A percentile compares a stretch with the other conserved stretches of the same genome.
These are phyloP conservation scores for Diddensiella transvaalensis DNA, from an alignment of 805 yeast genomes.

Conservation along the genomic window DNA sequence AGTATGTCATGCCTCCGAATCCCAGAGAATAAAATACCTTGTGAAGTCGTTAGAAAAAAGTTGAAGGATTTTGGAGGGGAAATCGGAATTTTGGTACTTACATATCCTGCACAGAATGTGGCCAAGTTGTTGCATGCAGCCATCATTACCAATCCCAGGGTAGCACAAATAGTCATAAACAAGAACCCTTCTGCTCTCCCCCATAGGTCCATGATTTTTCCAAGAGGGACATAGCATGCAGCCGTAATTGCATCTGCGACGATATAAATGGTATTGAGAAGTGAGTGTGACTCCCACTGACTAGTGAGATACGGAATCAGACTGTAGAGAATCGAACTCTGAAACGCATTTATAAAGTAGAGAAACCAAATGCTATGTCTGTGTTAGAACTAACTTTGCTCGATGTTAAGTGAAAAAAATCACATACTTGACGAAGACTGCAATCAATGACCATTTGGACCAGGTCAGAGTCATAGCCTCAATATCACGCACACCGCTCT, in stretches of 20 bases:
- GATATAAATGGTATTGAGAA: constrained; percentile 31
- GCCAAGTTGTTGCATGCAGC: constrained; percentile 52
- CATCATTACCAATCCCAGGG: constrained; percentile 54
- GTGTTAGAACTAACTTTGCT: background rate
- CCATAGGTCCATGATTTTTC: constrained; percentile 53
- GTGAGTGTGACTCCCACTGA: constrained; percentile 32
- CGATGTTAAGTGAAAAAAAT: background rate
- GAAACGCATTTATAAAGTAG: constrained; percentile 36
- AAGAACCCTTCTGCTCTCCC: constrained; percentile 51
- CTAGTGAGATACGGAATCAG: constrained; percentile 26
- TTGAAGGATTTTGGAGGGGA: too few species aligned
- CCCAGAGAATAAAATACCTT: constrained; percentile 41
- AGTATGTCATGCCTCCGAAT: constrained; percentile 53
- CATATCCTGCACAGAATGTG: constrained; percentile 30
- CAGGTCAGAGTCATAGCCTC: constrained; percentile 35
- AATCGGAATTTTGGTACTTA: constrained; percentile 24
- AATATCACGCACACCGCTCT: constrained; percentile 25
- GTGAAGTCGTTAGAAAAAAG: too few species aligned
- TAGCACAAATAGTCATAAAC: constrained; percentile 46
- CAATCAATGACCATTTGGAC: constrained; percentile 29
- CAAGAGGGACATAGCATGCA: constrained; percentile 28
- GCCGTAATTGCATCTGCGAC: constrained; percentile 4
- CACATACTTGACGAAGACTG: constrained; percentile 28
- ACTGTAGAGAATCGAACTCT: constrained; percentile 27
- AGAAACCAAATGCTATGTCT: constrained; percentile 18